Conservation (phyloP, 257 asterid genomes). For the Ocimum tenuiflorum region DNA sequence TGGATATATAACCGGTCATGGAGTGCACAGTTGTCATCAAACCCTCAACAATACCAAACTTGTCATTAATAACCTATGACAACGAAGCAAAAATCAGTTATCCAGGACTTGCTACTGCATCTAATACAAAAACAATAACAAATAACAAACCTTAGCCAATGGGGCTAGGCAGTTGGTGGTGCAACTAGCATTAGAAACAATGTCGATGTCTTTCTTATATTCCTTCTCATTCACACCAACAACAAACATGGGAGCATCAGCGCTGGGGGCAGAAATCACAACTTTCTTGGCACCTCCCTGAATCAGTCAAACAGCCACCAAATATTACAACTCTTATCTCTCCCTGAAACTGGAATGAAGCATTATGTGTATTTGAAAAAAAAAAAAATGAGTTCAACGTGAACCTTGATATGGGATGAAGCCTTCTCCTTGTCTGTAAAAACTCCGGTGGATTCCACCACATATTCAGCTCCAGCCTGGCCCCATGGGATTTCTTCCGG, state of each 20-base stretch:
- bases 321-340: too few relatives aligned
- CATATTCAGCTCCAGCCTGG: conserved; percentile 71
- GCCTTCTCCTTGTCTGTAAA: conserved; percentile 77
- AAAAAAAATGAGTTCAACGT: conserved; percentile 9
- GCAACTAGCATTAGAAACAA: conserved; percentile 90
- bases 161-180: conserved; percentile 90
- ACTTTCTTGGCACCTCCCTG: conserved; percentile 90
- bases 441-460: conserved; percentile 77
- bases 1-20: conserved; percentile 48
- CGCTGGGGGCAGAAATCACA: conserved; percentile 76
- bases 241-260: conserved; percentile 83
- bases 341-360: too few relatives aligned
- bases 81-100: too few relatives aligned
- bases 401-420: conserved; percentile 82
- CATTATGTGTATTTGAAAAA: too few relatives aligned
- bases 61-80: conserved; percentile 62
- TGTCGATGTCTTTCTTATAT: conserved; percentile 56
- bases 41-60: conserved; percentile 79
- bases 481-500: conserved; percentile 93
- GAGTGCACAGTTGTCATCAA: conserved; percentile 57
- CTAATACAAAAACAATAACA: too few relatives aligned
- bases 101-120: too few relatives aligned
- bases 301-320: too few relatives aligned
- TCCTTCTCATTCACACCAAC: conserved; percentile 85
- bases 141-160: conserved; percentile 61